These are phyloP conservation scores for Arabidopsis hybrid DNA, from an alignment of 441 rosid species.

Conservation along the genomic window DNA sequence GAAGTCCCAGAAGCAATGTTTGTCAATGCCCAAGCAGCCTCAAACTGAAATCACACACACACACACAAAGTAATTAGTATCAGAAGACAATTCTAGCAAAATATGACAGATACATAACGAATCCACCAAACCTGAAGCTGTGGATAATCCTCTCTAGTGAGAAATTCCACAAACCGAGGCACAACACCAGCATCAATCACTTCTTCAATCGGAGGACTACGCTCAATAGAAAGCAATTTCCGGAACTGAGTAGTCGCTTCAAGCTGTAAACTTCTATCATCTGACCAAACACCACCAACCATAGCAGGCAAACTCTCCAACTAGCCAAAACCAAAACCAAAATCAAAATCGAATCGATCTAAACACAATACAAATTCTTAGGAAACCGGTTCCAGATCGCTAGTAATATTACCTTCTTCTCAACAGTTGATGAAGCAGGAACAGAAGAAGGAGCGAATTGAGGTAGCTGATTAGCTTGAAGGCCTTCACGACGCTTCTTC, in stretches of 20 bases:
- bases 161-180: slow-evolving; percentile 73
- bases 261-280: slow-evolving; percentile 55
- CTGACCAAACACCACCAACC: slow-evolving; percentile 66
- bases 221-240: slow-evolving; percentile 70
- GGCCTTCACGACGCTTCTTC: slow-evolving; percentile 78
- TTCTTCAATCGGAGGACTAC: slow-evolving; percentile 75
- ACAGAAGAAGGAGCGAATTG: slow-evolving; percentile 51
- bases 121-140: slow-evolving; percentile 65
- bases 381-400: slow-evolving; percentile 26
- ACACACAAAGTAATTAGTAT: slow-evolving; percentile 15
- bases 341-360: slow-evolving; percentile 13
- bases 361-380: slow-evolving; percentile 22
- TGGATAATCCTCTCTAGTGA: slow-evolving; percentile 66
- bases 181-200: slow-evolving; percentile 72
- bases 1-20: slow-evolving; percentile 84
- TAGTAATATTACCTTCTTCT: slow-evolving; percentile 52
- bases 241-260: slow-evolving; percentile 78
- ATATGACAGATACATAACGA: neutral
- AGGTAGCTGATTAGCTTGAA: slow-evolving; percentile 47
- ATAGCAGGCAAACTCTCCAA: slow-evolving; percentile 70
- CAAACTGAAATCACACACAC: slow-evolving; percentile 53
- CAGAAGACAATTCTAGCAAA: neutral
- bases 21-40: slow-evolving; percentile 82
- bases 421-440: slow-evolving; percentile 47
- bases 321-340: slow-evolving; percentile 36